Conservation (phyloP, 345 rosid species). For the Brassica carinata region DNA sequence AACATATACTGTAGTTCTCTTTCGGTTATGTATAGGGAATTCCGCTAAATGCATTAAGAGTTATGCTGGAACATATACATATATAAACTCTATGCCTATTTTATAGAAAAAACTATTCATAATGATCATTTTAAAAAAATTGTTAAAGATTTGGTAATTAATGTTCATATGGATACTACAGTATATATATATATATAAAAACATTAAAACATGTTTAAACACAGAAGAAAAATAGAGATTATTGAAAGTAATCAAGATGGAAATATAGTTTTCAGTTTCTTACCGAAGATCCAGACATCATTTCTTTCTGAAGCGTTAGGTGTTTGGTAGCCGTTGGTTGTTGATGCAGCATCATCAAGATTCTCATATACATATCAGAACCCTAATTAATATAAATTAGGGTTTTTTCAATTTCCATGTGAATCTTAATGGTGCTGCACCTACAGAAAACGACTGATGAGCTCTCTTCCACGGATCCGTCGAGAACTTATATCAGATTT, state of each 20-base stretch:
- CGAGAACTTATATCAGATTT: background rate
- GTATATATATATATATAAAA: background rate
- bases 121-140: no score
- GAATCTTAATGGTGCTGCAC: slow-evolving; percentile 98
- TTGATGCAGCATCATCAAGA: slow-evolving; percentile 99
- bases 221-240: background rate
- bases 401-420: slow-evolving; percentile 48
- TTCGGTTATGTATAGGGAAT: background rate
- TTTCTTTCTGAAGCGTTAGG: slow-evolving; percentile 2
- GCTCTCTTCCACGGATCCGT: slow-evolving; percentile 36
- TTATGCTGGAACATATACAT: background rate
- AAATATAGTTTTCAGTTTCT: background rate
- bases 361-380: slow-evolving; percentile 65
- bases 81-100: background rate
- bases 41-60: background rate
- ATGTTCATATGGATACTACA: background rate
- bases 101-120: background rate
- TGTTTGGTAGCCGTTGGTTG: slow-evolving; percentile 59
- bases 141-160: no score
- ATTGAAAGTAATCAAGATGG: background rate
- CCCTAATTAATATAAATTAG: slow-evolving; percentile 26
- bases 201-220: slow-evolving; percentile 2
- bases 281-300: slow-evolving; percentile 24
- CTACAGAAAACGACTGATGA: slow-evolving; percentile 72
- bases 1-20: background rate